A percentile compares a stretch with the other conserved stretches of the same genome.
phyloP scores from a whole-genome alignment of 1,139 yeast genomes.

The Saccharomyces hybrid region DNA sequence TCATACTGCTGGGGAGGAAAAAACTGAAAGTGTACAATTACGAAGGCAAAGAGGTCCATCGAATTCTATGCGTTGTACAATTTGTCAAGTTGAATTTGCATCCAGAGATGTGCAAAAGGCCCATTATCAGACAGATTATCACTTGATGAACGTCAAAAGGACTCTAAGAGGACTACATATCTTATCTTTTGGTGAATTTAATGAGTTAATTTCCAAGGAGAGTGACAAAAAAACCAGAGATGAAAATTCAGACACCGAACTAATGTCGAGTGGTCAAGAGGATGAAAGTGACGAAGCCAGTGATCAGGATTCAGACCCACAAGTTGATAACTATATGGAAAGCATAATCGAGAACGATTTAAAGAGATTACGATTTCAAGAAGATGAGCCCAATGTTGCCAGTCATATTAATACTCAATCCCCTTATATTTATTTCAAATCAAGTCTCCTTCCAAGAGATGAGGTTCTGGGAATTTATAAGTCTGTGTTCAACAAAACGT shows the following conservation, averaged over 20 bases:
- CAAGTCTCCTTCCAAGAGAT: constrained; percentile 38
- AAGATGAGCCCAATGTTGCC: constrained; percentile 30
- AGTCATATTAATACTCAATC: constrained; percentile 58
- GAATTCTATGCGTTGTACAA: constrained; percentile 14
- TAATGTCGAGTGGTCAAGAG: constrained; percentile 15
- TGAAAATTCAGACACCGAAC: constrained; percentile 54
- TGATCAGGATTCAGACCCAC: not conserved
- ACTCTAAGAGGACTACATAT: constrained; percentile 40
- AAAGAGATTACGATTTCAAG: constrained; percentile 10
- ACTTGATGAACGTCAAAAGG: constrained; percentile 55
- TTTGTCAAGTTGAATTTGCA: constrained; percentile 24
- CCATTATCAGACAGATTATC: constrained; percentile 59
- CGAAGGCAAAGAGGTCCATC: constrained; percentile 5
- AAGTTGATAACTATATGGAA: constrained; percentile 4
- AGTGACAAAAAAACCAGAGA: constrained; percentile 34
- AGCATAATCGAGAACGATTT: constrained; percentile 8
- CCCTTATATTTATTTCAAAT: constrained; percentile 52
- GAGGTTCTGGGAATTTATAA: constrained; percentile 67
- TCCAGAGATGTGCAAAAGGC: constrained; percentile 28
- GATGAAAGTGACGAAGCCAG: not conserved
- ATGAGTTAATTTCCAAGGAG: constrained; percentile 42
- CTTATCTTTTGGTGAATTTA: constrained; percentile 54
- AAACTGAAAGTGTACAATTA: not conserved
- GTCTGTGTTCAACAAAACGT: constrained; percentile 43
- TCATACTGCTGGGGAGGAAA: not conserved